Base-by-base conservation (phyloP, 1,139 yeast genomes). In the Geotrichum restrictum region DNA sequence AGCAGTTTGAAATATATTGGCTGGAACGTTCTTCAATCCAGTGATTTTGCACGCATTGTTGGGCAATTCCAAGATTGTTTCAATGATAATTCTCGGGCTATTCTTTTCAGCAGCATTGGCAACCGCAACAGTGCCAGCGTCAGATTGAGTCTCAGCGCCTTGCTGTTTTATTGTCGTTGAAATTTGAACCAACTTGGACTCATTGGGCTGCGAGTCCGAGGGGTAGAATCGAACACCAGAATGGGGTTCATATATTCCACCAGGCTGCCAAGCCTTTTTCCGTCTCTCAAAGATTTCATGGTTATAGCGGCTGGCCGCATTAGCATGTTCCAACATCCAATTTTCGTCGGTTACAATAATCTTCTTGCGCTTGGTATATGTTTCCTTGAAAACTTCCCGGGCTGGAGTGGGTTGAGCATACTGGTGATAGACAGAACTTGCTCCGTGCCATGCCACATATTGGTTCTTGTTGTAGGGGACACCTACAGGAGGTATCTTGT, bases 291-390 rank as follows among this genome's bases (percentile, higher is more conserved):
- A 70, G 47, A 89, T 69, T 54, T 77, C 76, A 34, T 79, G 72
- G 67, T 89, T 91, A 67, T 79, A 87, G 52, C 81, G 81, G 57
- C 84, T 75, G 5, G 91, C 82, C 33, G 94, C 85, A 19, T 77
- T 70, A 0, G 96, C 95, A 60, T 88, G 89, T 64, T 88, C 93
- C 61, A 80, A 80, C 73, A 88, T 79, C 97, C 98, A 93, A 51
- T 87, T 82, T 32, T 83, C 85, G 59, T 87, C 89, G 14, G 82
- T 77, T 44, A 78, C 66, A 36, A 70, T 67, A 18, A 68, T 67
- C 66, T 54, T 73, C 62, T 57, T 72, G 53, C 64, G 65, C 62
- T 63, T 65, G 62, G 54, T 43, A 21, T 43, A 46, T n/a, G 54
- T 47, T 33, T 52, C 55, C 48, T 55, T 55, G 44, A 29, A 39